Evolutionary conservation across 371 early-diverging fungal genomes (phyloP).

Genomic region (Syncephalastrum racemosum): DNA sequence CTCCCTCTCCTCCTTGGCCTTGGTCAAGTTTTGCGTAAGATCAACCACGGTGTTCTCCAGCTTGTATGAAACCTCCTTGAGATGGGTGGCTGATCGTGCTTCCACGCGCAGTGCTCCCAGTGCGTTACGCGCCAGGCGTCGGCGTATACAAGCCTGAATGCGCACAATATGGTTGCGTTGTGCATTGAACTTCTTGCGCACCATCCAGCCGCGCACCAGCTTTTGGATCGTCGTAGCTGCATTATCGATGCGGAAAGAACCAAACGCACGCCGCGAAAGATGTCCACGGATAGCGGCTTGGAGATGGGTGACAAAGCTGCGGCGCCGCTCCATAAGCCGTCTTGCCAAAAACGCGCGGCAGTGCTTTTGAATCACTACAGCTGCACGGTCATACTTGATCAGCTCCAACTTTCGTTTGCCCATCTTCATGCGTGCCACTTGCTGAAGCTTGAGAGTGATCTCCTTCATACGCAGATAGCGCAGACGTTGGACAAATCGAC

Average conservation of each 20-base stretch:
- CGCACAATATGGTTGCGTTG: constrained; percentile 57
- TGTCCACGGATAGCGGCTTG: constrained; percentile 58
- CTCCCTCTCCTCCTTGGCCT: constrained; percentile 72
- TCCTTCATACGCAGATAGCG: constrained; percentile 63
- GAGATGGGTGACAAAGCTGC: constrained; percentile 30
- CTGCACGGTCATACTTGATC: constrained; percentile 73
- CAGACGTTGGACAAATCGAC: constrained; percentile 71
- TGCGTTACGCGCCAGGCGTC: constrained; percentile 63
- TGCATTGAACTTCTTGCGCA: constrained; percentile 57
- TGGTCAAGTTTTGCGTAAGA: constrained; percentile 81
- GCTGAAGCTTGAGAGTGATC: constrained; percentile 60
- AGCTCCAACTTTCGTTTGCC: constrained; percentile 56
- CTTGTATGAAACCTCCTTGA: constrained; percentile 89
- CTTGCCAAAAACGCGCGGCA: constrained; percentile 71
- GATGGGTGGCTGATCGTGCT: constrained; percentile 84
- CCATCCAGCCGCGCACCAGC: constrained; percentile 60
- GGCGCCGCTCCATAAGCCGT: constrained; percentile 41
- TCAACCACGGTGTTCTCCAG: constrained; percentile 96
- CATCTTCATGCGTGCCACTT: constrained; percentile 60
- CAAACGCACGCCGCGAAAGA: constrained; percentile 56
- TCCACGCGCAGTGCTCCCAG: constrained; percentile 75
- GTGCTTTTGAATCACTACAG: constrained; percentile 71
- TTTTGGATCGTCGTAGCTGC: constrained; percentile 83
- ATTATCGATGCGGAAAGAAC: constrained; percentile 51
- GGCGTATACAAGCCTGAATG: constrained; percentile 82